Conservation (phyloP, 1,284 basidiomycete genomes). For the Apiotrichum mycotoxinovorans region DNA sequence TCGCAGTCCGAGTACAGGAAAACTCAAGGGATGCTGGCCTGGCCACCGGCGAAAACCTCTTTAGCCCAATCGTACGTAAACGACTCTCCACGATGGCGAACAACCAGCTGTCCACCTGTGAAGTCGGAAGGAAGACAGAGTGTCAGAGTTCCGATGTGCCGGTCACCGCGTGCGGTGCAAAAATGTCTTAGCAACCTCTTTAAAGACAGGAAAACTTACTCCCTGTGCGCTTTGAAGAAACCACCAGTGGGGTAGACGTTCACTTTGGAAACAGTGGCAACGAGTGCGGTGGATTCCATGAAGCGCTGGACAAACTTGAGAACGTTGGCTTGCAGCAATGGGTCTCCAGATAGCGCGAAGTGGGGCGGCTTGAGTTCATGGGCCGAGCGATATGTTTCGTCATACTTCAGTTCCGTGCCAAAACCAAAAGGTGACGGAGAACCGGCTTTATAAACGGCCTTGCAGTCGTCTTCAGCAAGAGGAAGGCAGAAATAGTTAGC, state of each 20-base stretch:
- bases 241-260: slow-evolving; percentile 20
- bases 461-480: no score
- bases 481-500: no score
- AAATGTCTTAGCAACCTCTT: neutral
- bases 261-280: slow-evolving; percentile 15
- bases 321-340: slow-evolving; percentile 8
- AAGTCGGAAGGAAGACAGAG: slow-evolving; percentile 24
- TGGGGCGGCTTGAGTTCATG: slow-evolving; percentile 22
- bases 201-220: slow-evolving; percentile 12
- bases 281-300: slow-evolving; percentile 2
- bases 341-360: slow-evolving; percentile 19
- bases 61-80: slow-evolving; percentile 18
- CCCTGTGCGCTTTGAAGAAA: slow-evolving; percentile 25
- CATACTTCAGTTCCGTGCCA: slow-evolving; percentile 8
- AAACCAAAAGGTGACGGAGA: neutral
- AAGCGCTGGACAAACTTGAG: slow-evolving; percentile 3
- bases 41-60: neutral
- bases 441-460: neutral
- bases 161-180: slow-evolving; percentile 16
- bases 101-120: slow-evolving; percentile 23
- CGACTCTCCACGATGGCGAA: slow-evolving; percentile 11
- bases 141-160: slow-evolving; percentile 20
- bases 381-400: slow-evolving; percentile 20
- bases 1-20: slow-evolving; percentile 53
- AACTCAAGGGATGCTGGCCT: slow-evolving; percentile 14